phyloP scores from a whole-genome alignment of 441 rosid species.

The Aquilaria agallochum region DNA sequence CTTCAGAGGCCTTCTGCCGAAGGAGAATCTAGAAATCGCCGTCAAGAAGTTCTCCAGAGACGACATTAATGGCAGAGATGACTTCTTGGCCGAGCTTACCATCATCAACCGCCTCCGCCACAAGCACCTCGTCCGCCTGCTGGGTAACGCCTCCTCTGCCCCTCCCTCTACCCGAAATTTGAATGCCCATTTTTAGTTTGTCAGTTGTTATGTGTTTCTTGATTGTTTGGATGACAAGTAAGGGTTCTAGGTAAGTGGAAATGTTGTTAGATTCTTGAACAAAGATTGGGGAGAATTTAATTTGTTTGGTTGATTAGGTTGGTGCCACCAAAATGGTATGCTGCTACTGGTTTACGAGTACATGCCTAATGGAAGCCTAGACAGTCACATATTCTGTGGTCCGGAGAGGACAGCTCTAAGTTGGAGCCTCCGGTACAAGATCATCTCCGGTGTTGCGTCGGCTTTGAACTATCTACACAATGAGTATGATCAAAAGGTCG shows the following conservation, averaged over 20 bases:
- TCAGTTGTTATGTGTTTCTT: background rate
- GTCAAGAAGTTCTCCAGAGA: conserved; percentile 49
- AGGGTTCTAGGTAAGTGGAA: too few relatives aligned
- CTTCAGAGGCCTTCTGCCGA: conserved; percentile 33
- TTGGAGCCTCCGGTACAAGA: conserved; percentile 38
- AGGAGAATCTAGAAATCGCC: conserved; percentile 38
- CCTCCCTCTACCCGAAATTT: too few relatives aligned
- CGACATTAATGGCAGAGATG: conserved; percentile 35
- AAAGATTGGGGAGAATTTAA: too few relatives aligned
- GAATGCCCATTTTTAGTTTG: too few relatives aligned
- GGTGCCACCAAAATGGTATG: conserved; percentile 49
- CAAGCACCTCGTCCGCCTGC: conserved; percentile 44
- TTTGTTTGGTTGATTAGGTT: conserved; percentile 22
- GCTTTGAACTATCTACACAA: conserved; percentile 55
- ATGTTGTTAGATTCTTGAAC: too few relatives aligned
- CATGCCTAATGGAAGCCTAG: conserved; percentile 60
- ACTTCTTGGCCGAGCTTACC: conserved; percentile 50
- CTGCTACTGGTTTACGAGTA: conserved; percentile 46
- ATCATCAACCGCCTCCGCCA: conserved; percentile 61
- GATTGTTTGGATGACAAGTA: too few relatives aligned
- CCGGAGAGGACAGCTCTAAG: conserved; percentile 19
- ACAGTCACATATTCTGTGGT: conserved; percentile 33
- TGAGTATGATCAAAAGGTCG: conserved; percentile 48
- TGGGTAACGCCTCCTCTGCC: conserved; percentile 24
- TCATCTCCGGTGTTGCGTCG: conserved; percentile 44